Percentiles rank a stretch among this genome's conserved stretches.
Evolutionary conservation across 805 yeast genomes (phyloP).

Genomic region (Yarrowia yakushimensis): DNA sequence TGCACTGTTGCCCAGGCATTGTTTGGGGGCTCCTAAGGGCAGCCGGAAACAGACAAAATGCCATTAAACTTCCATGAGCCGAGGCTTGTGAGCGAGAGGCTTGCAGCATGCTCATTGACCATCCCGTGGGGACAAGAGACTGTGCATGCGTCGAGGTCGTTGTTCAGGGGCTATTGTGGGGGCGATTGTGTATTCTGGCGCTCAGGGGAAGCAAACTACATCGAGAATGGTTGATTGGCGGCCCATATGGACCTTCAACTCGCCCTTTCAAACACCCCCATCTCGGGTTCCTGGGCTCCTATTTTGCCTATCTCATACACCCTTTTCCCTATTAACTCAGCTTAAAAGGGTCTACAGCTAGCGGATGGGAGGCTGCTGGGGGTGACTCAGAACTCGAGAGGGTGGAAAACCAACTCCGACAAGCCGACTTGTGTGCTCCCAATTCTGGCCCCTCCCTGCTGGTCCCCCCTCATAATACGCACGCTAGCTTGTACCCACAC

Average conservation of each 20-base stretch:
- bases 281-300: not conserved
- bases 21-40: not conserved
- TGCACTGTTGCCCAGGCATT: not conserved
- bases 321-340: not conserved
- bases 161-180: not conserved
- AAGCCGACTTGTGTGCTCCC: not conserved
- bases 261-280: too few relatives aligned
- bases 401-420: not conserved
- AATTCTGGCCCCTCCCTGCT: not conserved
- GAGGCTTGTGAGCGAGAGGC: not conserved
- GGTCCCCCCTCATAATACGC: not conserved
- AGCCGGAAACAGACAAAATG: conserved; percentile 1
- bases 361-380: not conserved
- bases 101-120: not conserved
- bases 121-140: not conserved
- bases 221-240: too few relatives aligned
- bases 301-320: not conserved
- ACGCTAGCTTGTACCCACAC: not conserved
- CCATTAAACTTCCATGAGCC: conserved; percentile 9
- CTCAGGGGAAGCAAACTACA: too few relatives aligned
- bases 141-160: not conserved
- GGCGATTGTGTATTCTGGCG: too few relatives aligned
- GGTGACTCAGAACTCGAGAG: not conserved
- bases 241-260: too few relatives aligned
- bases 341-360: not conserved